Evolutionary conservation across 2,329 filamentous ascomycete species (phyloP).

Genomic region (Pochonia chlamydosporia): DNA sequence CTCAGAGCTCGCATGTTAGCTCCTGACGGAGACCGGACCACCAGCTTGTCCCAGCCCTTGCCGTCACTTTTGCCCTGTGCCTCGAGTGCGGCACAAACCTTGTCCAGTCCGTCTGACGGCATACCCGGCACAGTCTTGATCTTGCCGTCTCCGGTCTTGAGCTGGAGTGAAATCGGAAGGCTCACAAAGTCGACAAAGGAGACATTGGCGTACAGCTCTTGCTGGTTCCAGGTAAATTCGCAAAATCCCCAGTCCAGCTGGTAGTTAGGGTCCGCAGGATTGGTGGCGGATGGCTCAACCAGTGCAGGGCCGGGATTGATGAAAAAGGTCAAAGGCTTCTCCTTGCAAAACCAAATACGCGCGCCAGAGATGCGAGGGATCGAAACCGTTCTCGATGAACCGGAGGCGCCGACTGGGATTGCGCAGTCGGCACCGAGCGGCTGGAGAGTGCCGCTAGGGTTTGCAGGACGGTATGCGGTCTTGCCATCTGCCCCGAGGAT

Average conservation of each 20-base stretch:
- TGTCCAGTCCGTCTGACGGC: slow-evolving; percentile 37
- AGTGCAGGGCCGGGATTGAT: slow-evolving; percentile 67
- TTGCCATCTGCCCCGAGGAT: slow-evolving; percentile 61
- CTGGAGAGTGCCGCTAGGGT: slow-evolving; percentile 44
- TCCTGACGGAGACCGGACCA: slow-evolving; percentile 34
- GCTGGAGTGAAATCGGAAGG: slow-evolving; percentile 54
- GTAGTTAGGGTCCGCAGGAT: slow-evolving; percentile 58
- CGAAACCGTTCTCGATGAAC: slow-evolving; percentile 51
- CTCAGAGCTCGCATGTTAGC: slow-evolving; percentile 44
- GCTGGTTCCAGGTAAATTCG: slow-evolving; percentile 61
- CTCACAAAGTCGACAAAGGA: slow-evolving; percentile 71
- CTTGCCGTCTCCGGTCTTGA: slow-evolving; percentile 40
- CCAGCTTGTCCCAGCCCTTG: slow-evolving; percentile 46
- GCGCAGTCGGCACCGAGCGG: slow-evolving; percentile 52
- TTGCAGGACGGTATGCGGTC: slow-evolving; percentile 58
- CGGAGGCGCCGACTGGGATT: slow-evolving; percentile 58
- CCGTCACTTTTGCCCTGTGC: slow-evolving; percentile 40
- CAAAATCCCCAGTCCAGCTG: slow-evolving; percentile 59
- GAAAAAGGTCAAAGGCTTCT: slow-evolving; percentile 57
- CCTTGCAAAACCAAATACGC: slow-evolving; percentile 65
- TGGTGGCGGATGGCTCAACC: slow-evolving; percentile 69
- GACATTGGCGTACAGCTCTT: slow-evolving; percentile 62
- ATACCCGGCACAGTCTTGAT: slow-evolving; percentile 44
- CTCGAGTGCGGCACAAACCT: slow-evolving; percentile 37
- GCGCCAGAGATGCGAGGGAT: slow-evolving; percentile 67